phyloP scores from a whole-genome alignment of 2,329 filamentous ascomycete species.

The Neofusicoccum sp. region DNA sequence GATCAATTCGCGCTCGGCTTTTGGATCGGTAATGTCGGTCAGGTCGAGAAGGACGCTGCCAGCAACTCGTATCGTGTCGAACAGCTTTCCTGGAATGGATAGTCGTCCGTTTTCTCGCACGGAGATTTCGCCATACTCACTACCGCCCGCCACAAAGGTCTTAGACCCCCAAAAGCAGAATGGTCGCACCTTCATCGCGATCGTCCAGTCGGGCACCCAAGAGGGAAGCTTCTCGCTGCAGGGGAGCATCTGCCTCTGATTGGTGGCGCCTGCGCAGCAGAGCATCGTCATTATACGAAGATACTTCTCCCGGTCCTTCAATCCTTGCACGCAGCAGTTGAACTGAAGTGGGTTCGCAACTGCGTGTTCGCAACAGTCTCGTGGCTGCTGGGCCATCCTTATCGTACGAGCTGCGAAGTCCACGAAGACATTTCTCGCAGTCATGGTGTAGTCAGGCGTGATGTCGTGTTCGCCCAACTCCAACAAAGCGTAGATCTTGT shows the following conservation, averaged over 20 bases:
- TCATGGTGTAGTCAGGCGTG: slow-evolving; percentile 17
- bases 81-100: slow-evolving; percentile 9
- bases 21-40: neutral
- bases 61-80: slow-evolving; percentile 5
- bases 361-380: slow-evolving; percentile 10
- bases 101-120: neutral
- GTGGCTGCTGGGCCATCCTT: neutral
- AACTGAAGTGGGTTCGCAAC: slow-evolving; percentile 4
- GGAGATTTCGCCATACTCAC: slow-evolving; percentile 9
- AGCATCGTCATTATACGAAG: slow-evolving; percentile 20
- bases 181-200: slow-evolving; percentile 9
- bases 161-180: slow-evolving; percentile 19
- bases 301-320: slow-evolving; percentile 13
- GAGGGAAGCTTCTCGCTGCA: slow-evolving; percentile 1
- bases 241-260: slow-evolving; percentile 1
- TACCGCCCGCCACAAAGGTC: slow-evolving; percentile 6
- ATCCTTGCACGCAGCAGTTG: slow-evolving; percentile 4
- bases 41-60: slow-evolving; percentile 13
- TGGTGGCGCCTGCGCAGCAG: slow-evolving; percentile 16
- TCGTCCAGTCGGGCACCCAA: slow-evolving; percentile 20
- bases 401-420: slow-evolving; percentile 9
- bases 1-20: slow-evolving; percentile 13
- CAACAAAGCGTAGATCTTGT: slow-evolving; percentile 35
- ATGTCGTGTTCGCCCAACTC: slow-evolving; percentile 25
- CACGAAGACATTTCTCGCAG: slow-evolving; percentile 11